A percentile compares a stretch with the other conserved stretches of the same genome.
Evolutionary conservation across 2,329 filamentous ascomycete species (phyloP).

Genomic region (Camillea tinctor): DNA sequence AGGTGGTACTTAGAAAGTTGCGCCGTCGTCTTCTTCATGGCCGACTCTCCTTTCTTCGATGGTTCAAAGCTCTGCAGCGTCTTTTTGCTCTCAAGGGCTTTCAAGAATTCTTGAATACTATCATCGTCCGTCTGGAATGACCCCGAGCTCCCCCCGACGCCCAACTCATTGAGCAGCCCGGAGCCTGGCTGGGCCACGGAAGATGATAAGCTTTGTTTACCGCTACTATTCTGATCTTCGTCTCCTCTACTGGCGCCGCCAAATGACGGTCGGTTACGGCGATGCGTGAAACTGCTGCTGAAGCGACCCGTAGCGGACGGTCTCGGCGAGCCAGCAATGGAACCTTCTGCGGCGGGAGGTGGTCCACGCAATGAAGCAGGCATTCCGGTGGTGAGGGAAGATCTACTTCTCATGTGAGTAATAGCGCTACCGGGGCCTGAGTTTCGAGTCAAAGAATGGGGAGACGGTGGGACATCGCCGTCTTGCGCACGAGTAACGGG

Average conservation of each 20-base stretch:
- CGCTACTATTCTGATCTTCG: slow-evolving; percentile 76
- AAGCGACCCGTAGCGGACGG: slow-evolving; percentile 78
- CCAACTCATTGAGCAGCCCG: slow-evolving; percentile 71
- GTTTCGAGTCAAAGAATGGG: slow-evolving; percentile 50
- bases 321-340: slow-evolving; percentile 74
- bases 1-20: slow-evolving; percentile 82
- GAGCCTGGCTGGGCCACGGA: slow-evolving; percentile 73
- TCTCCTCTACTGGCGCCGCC: slow-evolving; percentile 69
- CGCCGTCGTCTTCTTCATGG: slow-evolving; percentile 72
- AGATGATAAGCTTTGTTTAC: slow-evolving; percentile 72
- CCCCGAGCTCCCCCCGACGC: slow-evolving; percentile 64
- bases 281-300: slow-evolving; percentile 91
- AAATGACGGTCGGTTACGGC: slow-evolving; percentile 74
- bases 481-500: slow-evolving; percentile 57
- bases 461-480: slow-evolving; percentile 53
- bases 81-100: slow-evolving; percentile 82
- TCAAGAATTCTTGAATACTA: slow-evolving; percentile 90
- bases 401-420: slow-evolving; percentile 64
- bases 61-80: slow-evolving; percentile 78
- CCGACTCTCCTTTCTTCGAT: slow-evolving; percentile 64
- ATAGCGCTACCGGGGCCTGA: slow-evolving; percentile 50
- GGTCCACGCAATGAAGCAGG: slow-evolving; percentile 69
- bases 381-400: slow-evolving; percentile 72
- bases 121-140: slow-evolving; percentile 78
- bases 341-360: slow-evolving; percentile 59